Evolutionary conservation across 768 basidiomycete genomes (phyloP).

Genomic region (Mycena capillaripes): DNA sequence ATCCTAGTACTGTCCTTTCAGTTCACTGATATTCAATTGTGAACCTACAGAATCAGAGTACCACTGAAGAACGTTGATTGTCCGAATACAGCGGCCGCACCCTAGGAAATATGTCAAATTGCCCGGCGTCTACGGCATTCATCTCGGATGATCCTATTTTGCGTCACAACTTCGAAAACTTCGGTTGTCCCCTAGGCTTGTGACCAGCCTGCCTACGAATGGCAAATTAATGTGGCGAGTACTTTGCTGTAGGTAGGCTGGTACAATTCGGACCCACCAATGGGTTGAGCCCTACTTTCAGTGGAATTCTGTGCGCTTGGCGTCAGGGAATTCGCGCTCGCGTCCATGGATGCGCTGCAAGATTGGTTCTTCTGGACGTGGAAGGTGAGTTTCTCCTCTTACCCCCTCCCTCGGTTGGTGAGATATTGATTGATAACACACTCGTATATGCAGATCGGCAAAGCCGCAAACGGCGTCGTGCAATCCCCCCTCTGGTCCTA

Average conservation of each 20-base stretch:
- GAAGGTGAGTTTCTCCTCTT: background rate
- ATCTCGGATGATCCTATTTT: no score
- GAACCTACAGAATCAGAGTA: background rate
- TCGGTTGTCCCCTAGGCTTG: no score
- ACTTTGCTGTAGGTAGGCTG: no score
- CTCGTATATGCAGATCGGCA: slow-evolving; percentile 20
- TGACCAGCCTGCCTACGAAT: no score
- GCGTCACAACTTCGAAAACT: no score
- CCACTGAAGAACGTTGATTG: background rate
- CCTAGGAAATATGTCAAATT: no score
- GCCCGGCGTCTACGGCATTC: no score
- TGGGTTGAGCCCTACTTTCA: no score
- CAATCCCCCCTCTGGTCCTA: slow-evolving; percentile 47
- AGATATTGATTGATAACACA: no score
- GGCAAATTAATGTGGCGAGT: no score
- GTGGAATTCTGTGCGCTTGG: no score
- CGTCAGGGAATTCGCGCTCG: background rate
- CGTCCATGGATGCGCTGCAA: slow-evolving; percentile 4
- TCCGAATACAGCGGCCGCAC: background rate
- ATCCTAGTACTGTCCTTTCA: background rate
- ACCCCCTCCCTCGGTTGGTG: background rate
- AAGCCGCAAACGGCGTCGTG: slow-evolving; percentile 43
- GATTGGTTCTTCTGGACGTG: slow-evolving; percentile 34
- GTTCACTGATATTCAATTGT: background rate
- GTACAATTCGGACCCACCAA: no score